Evolutionary conservation across 306 rosid genomes (phyloP).

Genomic region (Neltuma alba): DNA sequence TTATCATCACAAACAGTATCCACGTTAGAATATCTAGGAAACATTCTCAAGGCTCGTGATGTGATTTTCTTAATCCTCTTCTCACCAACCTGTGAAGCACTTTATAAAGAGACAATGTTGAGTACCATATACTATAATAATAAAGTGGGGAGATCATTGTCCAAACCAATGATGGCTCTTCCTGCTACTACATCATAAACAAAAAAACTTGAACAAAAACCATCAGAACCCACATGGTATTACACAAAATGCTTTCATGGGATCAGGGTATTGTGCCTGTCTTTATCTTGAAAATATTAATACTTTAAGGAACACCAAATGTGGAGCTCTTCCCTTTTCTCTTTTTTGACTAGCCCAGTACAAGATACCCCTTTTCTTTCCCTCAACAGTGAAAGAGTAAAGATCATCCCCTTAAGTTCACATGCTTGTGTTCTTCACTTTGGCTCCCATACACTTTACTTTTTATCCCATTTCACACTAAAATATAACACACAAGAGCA

Average conservation of each 20-base stretch:
- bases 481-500: slow-evolving; percentile 13
- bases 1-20: neutral
- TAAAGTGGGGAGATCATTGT: slow-evolving; percentile 33
- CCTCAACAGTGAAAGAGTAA: slow-evolving; percentile 33
- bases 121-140: neutral
- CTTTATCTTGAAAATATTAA: slow-evolving; percentile 41
- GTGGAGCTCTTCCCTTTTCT: slow-evolving; percentile 41
- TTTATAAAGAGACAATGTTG: slow-evolving; percentile 29
- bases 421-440: slow-evolving; percentile 54
- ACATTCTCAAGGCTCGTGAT: neutral
- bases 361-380: slow-evolving; percentile 66
- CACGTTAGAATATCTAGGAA: neutral
- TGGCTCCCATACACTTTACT: slow-evolving; percentile 49
- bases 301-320: slow-evolving; percentile 42
- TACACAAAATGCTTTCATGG: slow-evolving; percentile 35
- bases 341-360: slow-evolving; percentile 66
- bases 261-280: slow-evolving; percentile 32
- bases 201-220: slow-evolving; percentile 33
- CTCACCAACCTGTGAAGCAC: slow-evolving; percentile 10
- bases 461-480: slow-evolving; percentile 46
- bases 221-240: slow-evolving; percentile 45
- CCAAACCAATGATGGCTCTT: slow-evolving; percentile 50
- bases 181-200: slow-evolving; percentile 11
- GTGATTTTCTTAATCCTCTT: neutral
- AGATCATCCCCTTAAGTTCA: slow-evolving; percentile 39